Base-by-base conservation (phyloP, 176 grass and related monocot genomes). In the Tillandsia fasciculata region DNA sequence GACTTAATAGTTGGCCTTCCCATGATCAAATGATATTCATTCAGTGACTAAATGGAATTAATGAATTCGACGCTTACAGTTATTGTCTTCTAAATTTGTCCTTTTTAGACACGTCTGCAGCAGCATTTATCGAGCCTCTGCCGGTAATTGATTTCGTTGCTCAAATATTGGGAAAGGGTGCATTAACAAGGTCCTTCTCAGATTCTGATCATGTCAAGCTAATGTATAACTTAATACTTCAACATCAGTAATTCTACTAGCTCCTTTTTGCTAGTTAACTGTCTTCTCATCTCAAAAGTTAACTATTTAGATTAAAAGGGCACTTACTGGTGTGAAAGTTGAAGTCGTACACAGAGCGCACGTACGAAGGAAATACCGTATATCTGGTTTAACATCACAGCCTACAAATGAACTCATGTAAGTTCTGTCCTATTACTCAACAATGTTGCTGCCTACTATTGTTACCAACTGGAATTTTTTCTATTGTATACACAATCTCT, bases 291-390 rank as follows among this genome's bases (percentile, higher is more conserved):
- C 56, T 10, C 15, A 18, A 61, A 61, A 23, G 22, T 61, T 57
- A 8, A 8, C 64, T 74, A 72, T 26, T 53, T 53, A 94, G 90
- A 53, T 94, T 10, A 86, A 83, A 76, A 86, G 28, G 53, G 76
- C 57, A 2, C 80, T 89, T 33, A 86, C 11, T 26, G 90, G 86
- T 68, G 3, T 94, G 27, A 89, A 64, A 71, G 24, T 94, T 76
- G 86, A 89, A 76, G 83, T 88, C 61, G 86, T 72, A 18, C 83
- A 89, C 66, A 64, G 74, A 50, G 74, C 71, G 49, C 3, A 76
- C 0, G 8, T n/a, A 3, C 52, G 71, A n/a, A 75, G 47, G 52
- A 83, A 81, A 12, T 89, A 77, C 74, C 56, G 72, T 2, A 87
- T 94, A 24, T 11, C 53, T 26, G 27, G 49, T 8, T 24, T 94